A percentile compares a stretch with the other conserved stretches of the same genome.
These are phyloP conservation scores for Cutaneotrichosporon dermatis DNA, from an alignment of 1,284 basidiomycete genomes.

Conservation along the genomic window DNA sequence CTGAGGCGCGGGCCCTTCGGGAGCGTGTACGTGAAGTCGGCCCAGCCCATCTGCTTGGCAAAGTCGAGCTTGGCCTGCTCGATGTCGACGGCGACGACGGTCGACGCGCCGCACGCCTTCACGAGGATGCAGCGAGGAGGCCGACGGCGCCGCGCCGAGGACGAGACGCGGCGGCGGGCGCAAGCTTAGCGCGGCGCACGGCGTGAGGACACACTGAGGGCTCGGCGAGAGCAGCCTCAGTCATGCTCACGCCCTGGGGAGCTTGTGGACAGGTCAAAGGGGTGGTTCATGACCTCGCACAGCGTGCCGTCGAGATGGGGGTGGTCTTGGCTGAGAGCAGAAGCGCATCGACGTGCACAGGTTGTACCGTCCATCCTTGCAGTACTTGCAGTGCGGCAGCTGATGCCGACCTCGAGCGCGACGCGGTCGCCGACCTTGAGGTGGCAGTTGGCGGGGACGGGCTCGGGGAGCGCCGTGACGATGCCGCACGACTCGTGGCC, in stretches of 20 bases:
- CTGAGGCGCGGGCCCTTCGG: conserved; percentile 52
- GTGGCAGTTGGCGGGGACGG: conserved; percentile 25
- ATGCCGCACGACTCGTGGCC: conserved; percentile 88
- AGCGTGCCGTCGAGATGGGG: conserved; percentile 91
- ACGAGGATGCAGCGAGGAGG: conserved; percentile 78
- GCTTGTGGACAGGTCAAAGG: conserved; percentile 78
- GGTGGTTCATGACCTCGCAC: conserved; percentile 82
- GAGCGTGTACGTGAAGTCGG: conserved; percentile 65
- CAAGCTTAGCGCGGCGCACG: conserved; percentile 62
- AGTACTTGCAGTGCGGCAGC: conserved; percentile 61
- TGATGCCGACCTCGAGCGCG: conserved; percentile 87
- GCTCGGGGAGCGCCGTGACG: conserved; percentile 37
- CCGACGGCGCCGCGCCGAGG: conserved; percentile 88
- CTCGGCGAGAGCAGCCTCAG: conserved; percentile 80
- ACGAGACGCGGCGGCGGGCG: conserved; percentile 71
- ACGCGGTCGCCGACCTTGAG: conserved; percentile 80
- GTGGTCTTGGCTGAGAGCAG: conserved; percentile 85
- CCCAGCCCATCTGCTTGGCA: conserved; percentile 68
- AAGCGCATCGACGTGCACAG: conserved; percentile 83
- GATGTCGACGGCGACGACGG: conserved; percentile 77
- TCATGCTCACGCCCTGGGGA: conserved; percentile 72
- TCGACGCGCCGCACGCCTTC: conserved; percentile 63
- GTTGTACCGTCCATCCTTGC: conserved; percentile 77
- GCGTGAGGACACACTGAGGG: conserved; percentile 93
- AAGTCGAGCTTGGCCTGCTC: conserved; percentile 75